A percentile compares a stretch with the other conserved stretches of the same genome.
These are phyloP conservation scores for Penicillium concentricum DNA, from an alignment of 2,329 filamentous ascomycete species.

Conservation along the genomic window DNA sequence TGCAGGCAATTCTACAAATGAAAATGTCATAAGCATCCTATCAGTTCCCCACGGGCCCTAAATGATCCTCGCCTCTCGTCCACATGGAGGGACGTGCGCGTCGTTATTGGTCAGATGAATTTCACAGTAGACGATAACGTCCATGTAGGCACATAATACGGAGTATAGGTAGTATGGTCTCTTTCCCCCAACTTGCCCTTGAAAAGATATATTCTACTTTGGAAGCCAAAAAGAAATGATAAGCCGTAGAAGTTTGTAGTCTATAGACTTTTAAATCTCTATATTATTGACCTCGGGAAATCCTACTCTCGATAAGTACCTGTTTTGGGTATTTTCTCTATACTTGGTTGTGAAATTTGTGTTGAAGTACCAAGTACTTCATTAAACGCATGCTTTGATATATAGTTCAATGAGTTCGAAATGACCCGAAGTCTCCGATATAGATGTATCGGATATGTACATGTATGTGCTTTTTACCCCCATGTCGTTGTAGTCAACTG, in stretches of 20 bases:
- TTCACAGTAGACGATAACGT: rapidly evolving
- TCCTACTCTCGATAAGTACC: background rate
- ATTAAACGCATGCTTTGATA: too few species aligned
- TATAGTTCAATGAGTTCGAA: background rate
- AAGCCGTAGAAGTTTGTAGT: too few species aligned
- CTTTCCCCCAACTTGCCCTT: too few species aligned
- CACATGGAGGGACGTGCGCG: slow-evolving; percentile 37
- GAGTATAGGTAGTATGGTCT: background rate
- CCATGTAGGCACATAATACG: background rate
- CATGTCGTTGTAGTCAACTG: background rate
- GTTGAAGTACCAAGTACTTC: background rate
- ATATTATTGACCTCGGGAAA: background rate
- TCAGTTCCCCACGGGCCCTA: slow-evolving; percentile 20
- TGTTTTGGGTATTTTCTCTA: too few species aligned
- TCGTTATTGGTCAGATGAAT: slow-evolving; percentile 34
- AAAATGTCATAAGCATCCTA: slow-evolving; percentile 2
- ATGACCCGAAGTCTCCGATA: background rate
- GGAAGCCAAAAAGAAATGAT: too few species aligned
- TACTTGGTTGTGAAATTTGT: background rate
- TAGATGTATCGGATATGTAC: background rate
- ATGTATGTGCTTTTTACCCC: background rate
- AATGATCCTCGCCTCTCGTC: slow-evolving; percentile 31
- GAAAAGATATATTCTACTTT: background rate
- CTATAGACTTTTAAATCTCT: background rate
- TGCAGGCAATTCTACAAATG: too few species aligned